Percentiles rank a stretch among this genome's conserved stretches.
Conservation (phyloP, 139 green algal genomes). For the Asterochloris erici region DNA sequence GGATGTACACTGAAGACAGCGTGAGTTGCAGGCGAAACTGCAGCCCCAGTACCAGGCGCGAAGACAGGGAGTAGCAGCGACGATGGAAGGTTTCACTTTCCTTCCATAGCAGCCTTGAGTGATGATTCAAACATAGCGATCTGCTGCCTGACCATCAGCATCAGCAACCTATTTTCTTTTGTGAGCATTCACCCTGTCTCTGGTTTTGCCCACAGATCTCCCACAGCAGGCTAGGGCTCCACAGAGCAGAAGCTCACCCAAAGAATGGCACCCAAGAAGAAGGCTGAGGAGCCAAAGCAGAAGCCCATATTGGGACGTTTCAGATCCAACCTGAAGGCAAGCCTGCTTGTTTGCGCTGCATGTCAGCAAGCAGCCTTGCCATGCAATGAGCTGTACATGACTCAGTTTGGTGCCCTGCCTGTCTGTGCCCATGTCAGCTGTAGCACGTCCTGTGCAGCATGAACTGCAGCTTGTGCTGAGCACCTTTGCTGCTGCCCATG, state of each 20-base stretch:
- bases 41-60: no score
- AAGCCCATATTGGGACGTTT: conserved; percentile 91
- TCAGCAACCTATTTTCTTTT: no score
- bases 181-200: no score
- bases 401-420: background rate
- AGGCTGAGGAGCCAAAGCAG: conserved; percentile 71
- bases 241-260: background rate
- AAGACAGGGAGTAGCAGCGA: no score
- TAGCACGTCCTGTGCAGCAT: background rate
- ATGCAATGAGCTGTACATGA: background rate
- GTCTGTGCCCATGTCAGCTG: background rate
- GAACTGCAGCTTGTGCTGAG: background rate
- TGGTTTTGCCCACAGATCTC: no score
- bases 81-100: no score
- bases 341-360: background rate
- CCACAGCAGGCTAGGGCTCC: no score
- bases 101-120: no score
- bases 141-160: no score
- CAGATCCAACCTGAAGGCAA: conserved; percentile 87
- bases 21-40: no score
- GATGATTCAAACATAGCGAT: no score
- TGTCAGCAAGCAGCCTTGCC: background rate
- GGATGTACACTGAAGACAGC: no score
- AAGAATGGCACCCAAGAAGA: conserved; percentile 84
- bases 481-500: background rate